Percentiles rank a stretch among this genome's conserved stretches.
phyloP scores from a whole-genome alignment of 768 basidiomycete species.

The Rubroboletus pulcherrimus region DNA sequence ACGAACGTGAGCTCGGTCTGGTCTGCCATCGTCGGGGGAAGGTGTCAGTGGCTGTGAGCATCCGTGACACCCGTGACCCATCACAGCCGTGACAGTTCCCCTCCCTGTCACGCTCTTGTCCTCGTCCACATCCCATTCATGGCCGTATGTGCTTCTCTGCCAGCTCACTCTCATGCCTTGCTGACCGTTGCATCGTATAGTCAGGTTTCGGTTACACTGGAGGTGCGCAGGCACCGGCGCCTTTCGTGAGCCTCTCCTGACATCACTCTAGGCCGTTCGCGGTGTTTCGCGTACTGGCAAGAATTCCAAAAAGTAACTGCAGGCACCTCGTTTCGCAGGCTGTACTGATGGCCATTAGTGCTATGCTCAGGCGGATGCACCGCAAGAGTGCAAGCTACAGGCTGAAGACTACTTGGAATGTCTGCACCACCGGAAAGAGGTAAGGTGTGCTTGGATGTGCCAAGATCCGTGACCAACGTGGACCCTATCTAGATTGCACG shows the following conservation, averaged over 20 bases:
- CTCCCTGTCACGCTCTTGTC: background rate
- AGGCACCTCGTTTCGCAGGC: background rate
- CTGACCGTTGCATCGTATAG: constrained; percentile 33
- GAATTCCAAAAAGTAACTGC: constrained; percentile 68
- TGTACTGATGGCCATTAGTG: constrained; percentile 48
- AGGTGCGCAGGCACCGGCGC: constrained; percentile 36
- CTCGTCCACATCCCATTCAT: constrained; percentile 23
- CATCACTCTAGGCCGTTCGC: constrained; percentile 57
- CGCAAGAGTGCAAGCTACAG: constrained; percentile 64
- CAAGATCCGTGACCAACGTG: background rate
- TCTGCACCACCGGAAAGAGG: constrained; percentile 86
- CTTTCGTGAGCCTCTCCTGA: background rate
- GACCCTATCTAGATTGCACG: constrained; percentile 48
- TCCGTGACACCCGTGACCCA: constrained; percentile 7
- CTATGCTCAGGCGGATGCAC: constrained; percentile 76
- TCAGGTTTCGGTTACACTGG: constrained; percentile 65
- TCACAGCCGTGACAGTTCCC: constrained; percentile 18
- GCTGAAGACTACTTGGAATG: constrained; percentile 91
- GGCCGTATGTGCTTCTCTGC: constrained; percentile 33
- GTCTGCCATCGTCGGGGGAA: constrained; percentile 45
- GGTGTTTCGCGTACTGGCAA: constrained; percentile 92
- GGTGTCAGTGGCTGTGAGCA: constrained; percentile 20
- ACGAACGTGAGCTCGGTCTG: constrained; percentile 59
- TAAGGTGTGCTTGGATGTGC: constrained; percentile 33
- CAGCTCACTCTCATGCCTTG: background rate